phyloP scores from a whole-genome alignment of 441 rosid genomes.

The Mallotus repandus region DNA sequence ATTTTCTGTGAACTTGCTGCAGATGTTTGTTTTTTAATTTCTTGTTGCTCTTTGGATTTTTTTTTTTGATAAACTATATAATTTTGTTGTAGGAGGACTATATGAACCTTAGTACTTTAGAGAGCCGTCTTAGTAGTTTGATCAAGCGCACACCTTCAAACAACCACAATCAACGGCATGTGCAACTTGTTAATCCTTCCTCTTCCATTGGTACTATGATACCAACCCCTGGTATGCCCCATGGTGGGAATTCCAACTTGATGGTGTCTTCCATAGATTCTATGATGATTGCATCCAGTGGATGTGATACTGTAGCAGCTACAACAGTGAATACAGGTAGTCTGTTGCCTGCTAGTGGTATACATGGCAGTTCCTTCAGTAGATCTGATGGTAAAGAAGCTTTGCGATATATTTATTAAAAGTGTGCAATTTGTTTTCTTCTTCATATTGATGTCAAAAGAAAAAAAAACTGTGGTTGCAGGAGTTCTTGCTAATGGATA shows the following conservation, averaged over 20 bases:
- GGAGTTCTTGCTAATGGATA: conserved; percentile 80
- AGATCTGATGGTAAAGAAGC: conserved; percentile 46
- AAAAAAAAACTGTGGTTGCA: conserved; percentile 29
- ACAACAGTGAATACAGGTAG: conserved; percentile 53
- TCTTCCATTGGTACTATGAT: conserved; percentile 84
- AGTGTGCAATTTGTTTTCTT: conserved; percentile 9
- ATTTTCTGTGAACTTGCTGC: background rate
- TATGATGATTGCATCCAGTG: conserved; percentile 52
- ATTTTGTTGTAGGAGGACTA: conserved; percentile 72
- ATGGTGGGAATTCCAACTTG: conserved; percentile 59
- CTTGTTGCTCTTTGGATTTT: conserved; percentile 5
- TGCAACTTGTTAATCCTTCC: conserved; percentile 53
- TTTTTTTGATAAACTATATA: conserved; percentile 3
- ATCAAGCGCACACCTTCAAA: conserved; percentile 46
- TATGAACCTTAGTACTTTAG: conserved; percentile 65
- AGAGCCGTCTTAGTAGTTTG: conserved; percentile 58
- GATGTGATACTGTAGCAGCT: conserved; percentile 52
- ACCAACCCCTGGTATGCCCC: conserved; percentile 96
- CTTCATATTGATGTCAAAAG: background rate
- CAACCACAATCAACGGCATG: conserved; percentile 54
- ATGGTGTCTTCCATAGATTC: conserved; percentile 68
- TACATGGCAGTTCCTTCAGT: conserved; percentile 52
- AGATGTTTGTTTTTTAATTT: background rate
- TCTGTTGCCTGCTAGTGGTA: conserved; percentile 52
- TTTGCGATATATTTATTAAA: background rate